phyloP scores from a whole-genome alignment of 2,329 filamentous ascomycete species.

The Calonectria fujianensis region DNA sequence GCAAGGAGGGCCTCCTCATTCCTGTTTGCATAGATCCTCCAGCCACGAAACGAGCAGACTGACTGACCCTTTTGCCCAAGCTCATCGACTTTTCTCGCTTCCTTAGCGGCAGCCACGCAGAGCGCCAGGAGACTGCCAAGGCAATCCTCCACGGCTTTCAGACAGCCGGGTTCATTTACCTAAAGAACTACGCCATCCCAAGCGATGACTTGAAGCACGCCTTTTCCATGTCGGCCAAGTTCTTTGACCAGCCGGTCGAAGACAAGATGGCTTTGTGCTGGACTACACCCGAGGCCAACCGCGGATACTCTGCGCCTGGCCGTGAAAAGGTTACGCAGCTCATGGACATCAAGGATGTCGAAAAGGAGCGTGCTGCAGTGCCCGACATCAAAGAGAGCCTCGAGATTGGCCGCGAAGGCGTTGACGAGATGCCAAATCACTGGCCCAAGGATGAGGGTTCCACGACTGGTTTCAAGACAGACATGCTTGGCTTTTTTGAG shows the following conservation, averaged over 20 bases:
- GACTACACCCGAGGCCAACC: slow-evolving; percentile 83
- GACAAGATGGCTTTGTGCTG: slow-evolving; percentile 81
- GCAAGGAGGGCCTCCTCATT: slow-evolving; percentile 72
- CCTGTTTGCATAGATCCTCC: slow-evolving; percentile 64
- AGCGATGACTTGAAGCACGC: slow-evolving; percentile 74
- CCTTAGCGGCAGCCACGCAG: slow-evolving; percentile 75
- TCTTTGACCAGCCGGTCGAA: slow-evolving; percentile 79
- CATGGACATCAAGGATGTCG: slow-evolving; percentile 73
- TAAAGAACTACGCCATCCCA: slow-evolving; percentile 85
- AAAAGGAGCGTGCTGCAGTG: slow-evolving; percentile 72
- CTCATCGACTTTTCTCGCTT: slow-evolving; percentile 81
- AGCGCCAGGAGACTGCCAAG: slow-evolving; percentile 79
- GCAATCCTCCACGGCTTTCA: slow-evolving; percentile 88
- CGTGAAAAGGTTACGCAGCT: slow-evolving; percentile 82
- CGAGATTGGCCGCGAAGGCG: slow-evolving; percentile 78
- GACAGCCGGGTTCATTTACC: slow-evolving; percentile 91
- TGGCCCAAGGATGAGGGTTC: slow-evolving; percentile 76
- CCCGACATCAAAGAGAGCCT: slow-evolving; percentile 81
- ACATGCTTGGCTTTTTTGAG: slow-evolving; percentile 85
- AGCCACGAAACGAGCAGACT: background rate
- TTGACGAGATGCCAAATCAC: slow-evolving; percentile 80
- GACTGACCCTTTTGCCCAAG: slow-evolving; percentile 40
- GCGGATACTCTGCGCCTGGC: slow-evolving; percentile 82
- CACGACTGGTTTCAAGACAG: slow-evolving; percentile 75
- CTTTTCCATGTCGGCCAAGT: slow-evolving; percentile 81